phyloP scores from a whole-genome alignment of 1,139 yeast genomes.

The Hansenula sp. region DNA sequence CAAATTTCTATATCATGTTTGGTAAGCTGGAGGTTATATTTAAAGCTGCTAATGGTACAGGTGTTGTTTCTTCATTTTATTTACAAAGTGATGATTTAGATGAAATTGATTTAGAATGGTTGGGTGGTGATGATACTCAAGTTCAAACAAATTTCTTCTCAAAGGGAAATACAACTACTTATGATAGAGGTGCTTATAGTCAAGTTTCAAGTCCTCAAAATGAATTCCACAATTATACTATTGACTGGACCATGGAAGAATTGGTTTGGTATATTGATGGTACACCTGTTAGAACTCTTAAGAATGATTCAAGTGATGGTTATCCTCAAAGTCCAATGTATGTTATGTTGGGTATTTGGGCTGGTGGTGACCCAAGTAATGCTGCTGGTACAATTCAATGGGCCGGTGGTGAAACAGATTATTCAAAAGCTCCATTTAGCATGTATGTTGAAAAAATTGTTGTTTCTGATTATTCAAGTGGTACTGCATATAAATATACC shows the following conservation, averaged over 20 bases:
- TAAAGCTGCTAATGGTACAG: constrained; percentile 70
- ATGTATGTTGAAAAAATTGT: constrained; percentile 60
- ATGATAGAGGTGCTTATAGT: constrained; percentile 75
- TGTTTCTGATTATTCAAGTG: constrained; percentile 79
- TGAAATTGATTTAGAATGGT: constrained; percentile 83
- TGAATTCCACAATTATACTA: constrained; percentile 66
- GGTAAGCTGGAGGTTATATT: constrained; percentile 73
- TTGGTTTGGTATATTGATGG: constrained; percentile 66
- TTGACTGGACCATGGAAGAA: constrained; percentile 72
- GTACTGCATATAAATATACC: constrained; percentile 58
- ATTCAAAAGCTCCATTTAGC: constrained; percentile 58
- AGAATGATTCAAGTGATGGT: constrained; percentile 50
- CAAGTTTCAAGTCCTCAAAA: constrained; percentile 50
- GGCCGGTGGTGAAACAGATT: constrained; percentile 83
- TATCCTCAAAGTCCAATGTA: constrained; percentile 81
- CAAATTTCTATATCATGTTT: constrained; percentile 80
- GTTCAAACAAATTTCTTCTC: constrained; percentile 81
- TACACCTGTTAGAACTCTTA: constrained; percentile 48
- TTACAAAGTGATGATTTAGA: constrained; percentile 83
- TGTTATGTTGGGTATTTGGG: constrained; percentile 69
- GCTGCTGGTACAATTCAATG: constrained; percentile 70
- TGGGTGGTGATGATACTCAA: constrained; percentile 68
- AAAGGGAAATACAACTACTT: constrained; percentile 73
- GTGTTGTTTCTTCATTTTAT: constrained; percentile 75
- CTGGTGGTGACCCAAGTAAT: constrained; percentile 73